Conservation (phyloP, 2,329 filamentous ascomycete species). For the Sarocladium brachiariae region DNA sequence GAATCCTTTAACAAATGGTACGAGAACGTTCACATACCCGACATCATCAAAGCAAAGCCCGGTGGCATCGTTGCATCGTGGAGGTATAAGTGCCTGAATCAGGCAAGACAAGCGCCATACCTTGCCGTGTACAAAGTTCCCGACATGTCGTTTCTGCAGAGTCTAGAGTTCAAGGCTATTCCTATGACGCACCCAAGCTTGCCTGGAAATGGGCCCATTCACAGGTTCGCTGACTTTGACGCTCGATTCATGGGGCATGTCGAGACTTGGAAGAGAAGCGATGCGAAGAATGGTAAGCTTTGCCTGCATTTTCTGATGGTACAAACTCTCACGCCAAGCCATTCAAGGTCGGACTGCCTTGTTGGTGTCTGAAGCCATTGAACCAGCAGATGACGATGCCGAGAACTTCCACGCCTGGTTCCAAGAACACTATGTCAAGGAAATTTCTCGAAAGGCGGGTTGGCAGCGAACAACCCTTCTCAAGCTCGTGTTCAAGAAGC, state of each 20-base stretch:
- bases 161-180: neutral
- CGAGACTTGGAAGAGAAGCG: neutral
- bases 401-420: neutral
- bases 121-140: neutral
- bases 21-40: neutral
- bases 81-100: neutral
- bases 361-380: neutral
- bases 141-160: neutral
- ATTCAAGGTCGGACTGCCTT: neutral
- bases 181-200: neutral
- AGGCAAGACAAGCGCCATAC: neutral
- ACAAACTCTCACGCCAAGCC: neutral
- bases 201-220: neutral
- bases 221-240: neutral
- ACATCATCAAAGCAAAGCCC: conserved; percentile 1
- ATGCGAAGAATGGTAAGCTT: neutral
- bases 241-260: neutral
- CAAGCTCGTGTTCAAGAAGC: neutral
- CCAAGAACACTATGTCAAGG: neutral
- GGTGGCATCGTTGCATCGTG: neutral
- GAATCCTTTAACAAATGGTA: neutral
- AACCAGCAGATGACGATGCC: neutral
- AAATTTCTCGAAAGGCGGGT: neutral
- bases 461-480: neutral
- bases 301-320: no score